Percentiles rank a stretch among this genome's conserved stretches.
These are phyloP conservation scores for Helianthus annuus DNA, from an alignment of 129 eudicot genomes.

Conservation along the genomic window DNA sequence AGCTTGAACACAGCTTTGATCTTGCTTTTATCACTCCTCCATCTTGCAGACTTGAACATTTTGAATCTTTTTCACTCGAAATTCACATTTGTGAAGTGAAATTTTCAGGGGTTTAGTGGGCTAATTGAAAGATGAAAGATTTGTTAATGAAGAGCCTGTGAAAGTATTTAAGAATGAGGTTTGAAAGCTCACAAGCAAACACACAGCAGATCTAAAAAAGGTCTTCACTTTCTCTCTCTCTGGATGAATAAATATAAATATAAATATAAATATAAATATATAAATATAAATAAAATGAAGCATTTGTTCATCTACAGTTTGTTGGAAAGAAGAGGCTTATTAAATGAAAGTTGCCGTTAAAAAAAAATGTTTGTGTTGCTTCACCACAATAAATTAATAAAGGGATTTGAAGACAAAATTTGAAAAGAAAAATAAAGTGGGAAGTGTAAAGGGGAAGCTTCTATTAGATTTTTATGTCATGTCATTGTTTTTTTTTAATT, in stretches of 20 bases:
- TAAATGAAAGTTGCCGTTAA: no score
- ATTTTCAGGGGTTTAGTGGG: conserved; percentile 23
- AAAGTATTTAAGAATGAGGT: conserved; percentile 45
- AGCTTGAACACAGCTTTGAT: conserved; percentile 77
- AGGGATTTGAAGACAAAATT: conserved; percentile 16
- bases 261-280: neutral
- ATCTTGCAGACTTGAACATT: conserved; percentile 82
- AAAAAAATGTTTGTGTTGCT: conserved; percentile 14
- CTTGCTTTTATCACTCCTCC: conserved; percentile 96
- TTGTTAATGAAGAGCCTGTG: conserved; percentile 40
- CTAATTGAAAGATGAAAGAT: conserved; percentile 16
- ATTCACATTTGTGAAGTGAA: conserved; percentile 17
- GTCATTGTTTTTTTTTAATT: neutral
- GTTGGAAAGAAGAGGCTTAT: conserved; percentile 35
- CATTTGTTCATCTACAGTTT: conserved; percentile 22
- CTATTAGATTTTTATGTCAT: conserved; percentile 28
- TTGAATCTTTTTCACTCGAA: conserved; percentile 26
- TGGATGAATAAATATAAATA: neutral
- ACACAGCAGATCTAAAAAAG: conserved; percentile 44
- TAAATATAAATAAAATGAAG: neutral
- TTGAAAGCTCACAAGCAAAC: conserved; percentile 22
- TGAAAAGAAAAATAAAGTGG: neutral
- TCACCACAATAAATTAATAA: conserved; percentile 4
- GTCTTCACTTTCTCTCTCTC: conserved; percentile 29
- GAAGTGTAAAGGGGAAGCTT: conserved; percentile 39